Conservation (phyloP, 768 basidiomycete species). For the Serendipita sp. region DNA sequence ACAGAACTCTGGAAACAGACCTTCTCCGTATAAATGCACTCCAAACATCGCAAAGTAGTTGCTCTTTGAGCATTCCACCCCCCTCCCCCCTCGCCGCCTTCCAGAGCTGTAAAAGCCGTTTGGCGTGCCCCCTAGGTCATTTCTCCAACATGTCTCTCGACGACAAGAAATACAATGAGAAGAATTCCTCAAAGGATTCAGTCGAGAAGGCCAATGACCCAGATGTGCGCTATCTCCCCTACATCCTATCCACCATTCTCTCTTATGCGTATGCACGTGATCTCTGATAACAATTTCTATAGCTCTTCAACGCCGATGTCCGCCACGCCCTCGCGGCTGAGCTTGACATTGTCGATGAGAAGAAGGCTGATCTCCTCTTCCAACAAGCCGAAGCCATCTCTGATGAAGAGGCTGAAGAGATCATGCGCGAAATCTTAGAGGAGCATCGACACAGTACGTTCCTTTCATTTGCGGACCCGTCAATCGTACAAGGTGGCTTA, state of each 20-base stretch:
- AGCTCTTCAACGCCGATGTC: slow-evolving; percentile 5
- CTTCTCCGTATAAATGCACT: neutral
- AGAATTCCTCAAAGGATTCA: neutral
- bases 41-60: neutral
- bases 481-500: neutral
- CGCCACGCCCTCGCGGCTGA: slow-evolving; percentile 5
- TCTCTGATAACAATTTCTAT: neutral
- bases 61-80: slow-evolving; percentile 1
- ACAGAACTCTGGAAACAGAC: no score
- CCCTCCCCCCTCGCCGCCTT: slow-evolving; percentile 2
- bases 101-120: neutral
- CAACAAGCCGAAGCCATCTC: slow-evolving; percentile 6
- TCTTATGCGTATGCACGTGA: neutral
- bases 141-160: slow-evolving; percentile 2
- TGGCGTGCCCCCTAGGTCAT: neutral
- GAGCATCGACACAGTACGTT: slow-evolving; percentile 7
- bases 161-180: neutral
- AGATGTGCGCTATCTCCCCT: neutral
- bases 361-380: slow-evolving; percentile 6
- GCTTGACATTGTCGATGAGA: slow-evolving; percentile 6
- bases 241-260: neutral
- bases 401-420: slow-evolving; percentile 8
- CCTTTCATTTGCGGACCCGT: neutral
- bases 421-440: slow-evolving; percentile 6
- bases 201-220: slow-evolving; percentile 1